Percentiles rank a stretch among this genome's conserved stretches.
These are phyloP conservation scores for Aurifilum marmelostoma DNA, from an alignment of 2,329 filamentous ascomycete species.

Conservation along the genomic window DNA sequence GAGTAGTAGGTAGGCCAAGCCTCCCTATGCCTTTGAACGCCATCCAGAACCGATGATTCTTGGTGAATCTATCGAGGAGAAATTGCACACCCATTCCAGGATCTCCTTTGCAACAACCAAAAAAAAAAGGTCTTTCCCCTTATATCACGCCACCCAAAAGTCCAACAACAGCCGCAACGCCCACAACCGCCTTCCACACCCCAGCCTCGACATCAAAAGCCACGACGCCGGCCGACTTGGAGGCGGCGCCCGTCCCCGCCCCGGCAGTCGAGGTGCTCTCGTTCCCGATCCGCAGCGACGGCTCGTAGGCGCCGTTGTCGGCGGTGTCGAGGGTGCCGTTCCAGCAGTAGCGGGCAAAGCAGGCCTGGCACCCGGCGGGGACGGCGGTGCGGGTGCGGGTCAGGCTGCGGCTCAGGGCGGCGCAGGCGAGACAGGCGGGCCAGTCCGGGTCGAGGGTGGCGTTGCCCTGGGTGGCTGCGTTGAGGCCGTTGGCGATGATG, in stretches of 20 bases:
- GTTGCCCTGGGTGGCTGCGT: conserved; percentile 83
- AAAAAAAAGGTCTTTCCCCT: neutral
- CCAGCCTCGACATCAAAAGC: neutral
- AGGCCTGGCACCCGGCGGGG: conserved; percentile 72
- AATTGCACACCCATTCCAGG: neutral
- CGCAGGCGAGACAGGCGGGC: conserved; percentile 85
- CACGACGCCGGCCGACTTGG: conserved; percentile 8
- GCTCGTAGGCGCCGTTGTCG: conserved; percentile 36
- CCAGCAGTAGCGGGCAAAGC: conserved; percentile 90
- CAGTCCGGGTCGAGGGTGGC: conserved; percentile 73
- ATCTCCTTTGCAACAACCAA: too few relatives aligned
- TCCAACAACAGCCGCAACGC: neutral
- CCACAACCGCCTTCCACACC: neutral
- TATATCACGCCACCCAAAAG: neutral
- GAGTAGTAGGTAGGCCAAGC: neutral
- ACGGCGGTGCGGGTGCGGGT: conserved; percentile 69
- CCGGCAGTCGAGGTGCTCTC: conserved; percentile 23
- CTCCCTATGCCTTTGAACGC: neutral
- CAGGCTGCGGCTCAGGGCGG: conserved; percentile 77
- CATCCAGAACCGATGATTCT: neutral
- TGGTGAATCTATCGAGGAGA: too few relatives aligned
- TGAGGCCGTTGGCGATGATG: conserved; percentile 85
- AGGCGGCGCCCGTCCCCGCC: too few relatives aligned
- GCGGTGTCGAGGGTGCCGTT: conserved; percentile 65
- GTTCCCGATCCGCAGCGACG: conserved; percentile 37